Conservation (phyloP, 352 stramenopile species). For the Pythium sukuiense region DNA sequence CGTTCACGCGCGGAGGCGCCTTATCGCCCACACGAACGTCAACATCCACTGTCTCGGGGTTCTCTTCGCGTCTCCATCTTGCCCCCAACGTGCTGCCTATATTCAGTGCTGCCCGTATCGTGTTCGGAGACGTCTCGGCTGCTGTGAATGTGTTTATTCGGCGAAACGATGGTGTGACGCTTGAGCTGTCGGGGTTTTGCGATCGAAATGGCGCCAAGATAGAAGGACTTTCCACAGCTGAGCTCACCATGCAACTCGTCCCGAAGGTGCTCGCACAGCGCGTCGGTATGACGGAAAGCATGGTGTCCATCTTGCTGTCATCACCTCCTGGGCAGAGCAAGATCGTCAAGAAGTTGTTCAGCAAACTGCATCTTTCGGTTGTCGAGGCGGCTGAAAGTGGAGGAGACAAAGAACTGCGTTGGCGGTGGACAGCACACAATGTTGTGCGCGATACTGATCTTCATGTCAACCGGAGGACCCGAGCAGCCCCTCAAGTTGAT, state of each 20-base stretch:
- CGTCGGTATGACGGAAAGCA: constrained; percentile 27
- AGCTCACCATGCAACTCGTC: constrained; percentile 10
- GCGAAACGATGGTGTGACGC: constrained; percentile 9
- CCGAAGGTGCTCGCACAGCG: constrained; percentile 6
- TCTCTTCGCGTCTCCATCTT: neutral
- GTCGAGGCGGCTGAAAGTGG: neutral
- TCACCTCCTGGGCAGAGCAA: constrained; percentile 20
- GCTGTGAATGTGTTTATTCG: constrained; percentile 17
- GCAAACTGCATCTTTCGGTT: constrained; percentile 14
- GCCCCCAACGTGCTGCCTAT: neutral
- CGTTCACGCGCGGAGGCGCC: neutral
- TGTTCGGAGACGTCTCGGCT: constrained; percentile 18
- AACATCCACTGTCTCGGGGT: neutral
- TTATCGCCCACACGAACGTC: neutral
- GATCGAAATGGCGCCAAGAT: constrained; percentile 3
- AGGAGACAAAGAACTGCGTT: constrained; percentile 9
- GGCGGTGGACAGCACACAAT: constrained; percentile 19
- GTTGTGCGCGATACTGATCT: neutral
- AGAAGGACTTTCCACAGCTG: neutral
- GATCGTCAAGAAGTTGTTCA: constrained; percentile 26
- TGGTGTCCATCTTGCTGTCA: constrained; percentile 26
- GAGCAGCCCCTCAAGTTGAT: neutral
- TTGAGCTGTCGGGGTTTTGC: constrained; percentile 20
- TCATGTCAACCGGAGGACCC: constrained; percentile 2
- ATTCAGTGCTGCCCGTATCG: constrained; percentile 13